Percentiles rank a stretch among this genome's conserved stretches.
Evolutionary conservation across 1,284 basidiomycete species (phyloP).

Genomic region (Boletus sp.): DNA sequence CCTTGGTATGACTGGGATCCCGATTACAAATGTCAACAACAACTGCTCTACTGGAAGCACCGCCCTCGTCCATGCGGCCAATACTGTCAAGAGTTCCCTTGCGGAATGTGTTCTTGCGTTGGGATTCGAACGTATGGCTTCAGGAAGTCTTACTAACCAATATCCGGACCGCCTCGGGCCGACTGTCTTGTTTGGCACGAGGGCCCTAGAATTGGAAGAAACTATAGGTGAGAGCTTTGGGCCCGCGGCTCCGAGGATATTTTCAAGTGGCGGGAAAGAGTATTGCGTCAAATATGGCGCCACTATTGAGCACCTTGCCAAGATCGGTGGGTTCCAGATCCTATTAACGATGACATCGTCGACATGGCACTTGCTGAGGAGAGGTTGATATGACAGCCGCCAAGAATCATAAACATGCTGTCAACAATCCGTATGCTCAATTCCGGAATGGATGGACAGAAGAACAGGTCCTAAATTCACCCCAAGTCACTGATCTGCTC

Average conservation of each 20-base stretch:
- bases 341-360: not conserved
- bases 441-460: constrained; percentile 78
- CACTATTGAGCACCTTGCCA: constrained; percentile 67
- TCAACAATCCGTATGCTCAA: constrained; percentile 86
- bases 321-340: constrained; percentile 59
- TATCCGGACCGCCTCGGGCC: constrained; percentile 73
- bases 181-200: constrained; percentile 49
- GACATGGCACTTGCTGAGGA: not conserved
- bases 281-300: constrained; percentile 78
- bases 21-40: constrained; percentile 86
- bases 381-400: constrained; percentile 50
- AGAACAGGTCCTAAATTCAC: constrained; percentile 70
- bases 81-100: constrained; percentile 67
- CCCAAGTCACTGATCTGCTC: constrained; percentile 70
- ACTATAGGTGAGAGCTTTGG: constrained; percentile 66
- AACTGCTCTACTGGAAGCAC: constrained; percentile 82
- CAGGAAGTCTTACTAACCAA: constrained; percentile 71
- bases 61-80: constrained; percentile 71
- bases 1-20: constrained; percentile 83
- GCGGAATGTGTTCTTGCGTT: constrained; percentile 80
- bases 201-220: constrained; percentile 57
- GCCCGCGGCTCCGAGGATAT: constrained; percentile 72
- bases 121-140: constrained; percentile 86
- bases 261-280: constrained; percentile 77
- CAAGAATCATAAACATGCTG: constrained; percentile 83